Percentiles rank a stretch among this genome's conserved stretches.
phyloP scores from a whole-genome alignment of 208 protist genomes.

The Wallacemonas rigidus region DNA sequence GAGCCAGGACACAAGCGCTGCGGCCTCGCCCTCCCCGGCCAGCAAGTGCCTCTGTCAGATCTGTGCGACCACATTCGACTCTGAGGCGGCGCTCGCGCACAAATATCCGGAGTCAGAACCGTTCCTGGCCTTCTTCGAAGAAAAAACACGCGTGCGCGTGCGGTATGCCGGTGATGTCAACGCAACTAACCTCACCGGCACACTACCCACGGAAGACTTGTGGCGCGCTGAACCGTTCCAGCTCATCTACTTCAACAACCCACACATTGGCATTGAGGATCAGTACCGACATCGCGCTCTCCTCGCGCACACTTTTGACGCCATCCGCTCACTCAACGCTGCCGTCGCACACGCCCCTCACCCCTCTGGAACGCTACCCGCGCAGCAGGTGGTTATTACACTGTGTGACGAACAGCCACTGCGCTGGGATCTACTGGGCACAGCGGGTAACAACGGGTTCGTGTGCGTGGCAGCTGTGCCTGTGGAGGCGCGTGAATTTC shows the following conservation, averaged over 20 bases:
- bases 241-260: constrained; percentile 25
- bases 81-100: constrained; percentile 14
- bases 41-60: constrained; percentile 22
- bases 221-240: neutral
- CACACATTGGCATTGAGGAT: constrained; percentile 30
- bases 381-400: constrained; percentile 37
- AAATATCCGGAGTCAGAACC: constrained; percentile 59
- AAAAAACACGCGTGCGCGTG: constrained; percentile 45
- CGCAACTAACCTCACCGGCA: constrained; percentile 31
- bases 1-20: neutral
- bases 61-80: constrained; percentile 49
- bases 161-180: constrained; percentile 40
- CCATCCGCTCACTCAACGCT: constrained; percentile 4
- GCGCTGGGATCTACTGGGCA: constrained; percentile 45
- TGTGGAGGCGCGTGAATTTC: constrained; percentile 36
- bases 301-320: constrained; percentile 4
- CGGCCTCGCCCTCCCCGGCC: constrained; percentile 1
- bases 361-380: neutral
- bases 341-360: constrained; percentile 25
- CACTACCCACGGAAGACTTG: neutral
- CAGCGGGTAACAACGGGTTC: constrained; percentile 42
- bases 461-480: constrained; percentile 53
- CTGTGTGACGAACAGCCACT: constrained; percentile 61
- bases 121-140: constrained; percentile 46
- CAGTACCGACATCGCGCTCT: constrained; percentile 20